Evolutionary conservation across 331 rosid genomes (phyloP), one percentile per base, ranked within the genome.

Genomic region (Rosa hybrid): DNA sequence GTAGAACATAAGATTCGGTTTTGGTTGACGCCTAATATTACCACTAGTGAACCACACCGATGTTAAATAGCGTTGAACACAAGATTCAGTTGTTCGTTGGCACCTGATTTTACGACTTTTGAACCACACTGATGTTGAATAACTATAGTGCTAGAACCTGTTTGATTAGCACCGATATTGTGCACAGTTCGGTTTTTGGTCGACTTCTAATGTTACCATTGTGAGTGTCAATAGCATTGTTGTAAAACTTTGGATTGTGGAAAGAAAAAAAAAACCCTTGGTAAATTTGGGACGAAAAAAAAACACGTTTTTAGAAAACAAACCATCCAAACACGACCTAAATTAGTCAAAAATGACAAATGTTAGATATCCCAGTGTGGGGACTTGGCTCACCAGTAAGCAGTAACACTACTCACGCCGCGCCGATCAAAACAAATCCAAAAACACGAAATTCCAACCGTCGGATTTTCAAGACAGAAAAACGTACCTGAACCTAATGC

Each of bases 401-500:
- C 13, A 45, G 23, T 74, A 45, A 50, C 62, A 48, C n/a, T 34
- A 34, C 3, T 34, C 46, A 68, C 69, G 18, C 68, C 84, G 79
- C 79, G 79, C 56, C 14, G 83, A 81, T 86, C 38, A 72, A 56
- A 30, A 65, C 51, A 3, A 67, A 34, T 34, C 38, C 38, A 34
- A 34, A 34, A 34, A 34, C 38, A 34, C 38, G 38, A 34, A 63
- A 64, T 51, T 10, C 27, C 2, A 34, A 39, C 80, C 80, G 84
- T 74, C 48, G 4, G 41, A 12, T 18, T 64, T 17, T 34, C 21
- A 53, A 4, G 17, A 16, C 30, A 41, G 27, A 44, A n/a, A n/a
- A 74, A 45, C 78, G 82, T 85, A 94, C 98, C 98, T 92, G 94
- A 94, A 94, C n/a, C 97, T 95, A 78, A 94, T 94, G 39, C 98